Evolutionary conservation across 2,329 filamentous ascomycete genomes (phyloP).

Genomic region (Penicillium sp.): DNA sequence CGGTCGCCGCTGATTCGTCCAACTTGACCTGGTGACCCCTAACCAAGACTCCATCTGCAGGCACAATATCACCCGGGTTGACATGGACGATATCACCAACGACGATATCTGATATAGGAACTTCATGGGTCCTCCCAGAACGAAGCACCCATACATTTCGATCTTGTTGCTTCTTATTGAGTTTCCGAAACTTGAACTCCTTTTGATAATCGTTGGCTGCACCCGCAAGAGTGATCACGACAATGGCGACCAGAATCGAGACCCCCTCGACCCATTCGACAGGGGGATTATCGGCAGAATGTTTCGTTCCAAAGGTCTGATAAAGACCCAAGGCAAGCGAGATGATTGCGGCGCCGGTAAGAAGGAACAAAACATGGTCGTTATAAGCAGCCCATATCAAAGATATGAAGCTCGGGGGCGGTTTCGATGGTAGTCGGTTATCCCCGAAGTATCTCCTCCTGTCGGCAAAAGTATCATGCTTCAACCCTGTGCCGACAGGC

Average conservation of each 20-base stretch:
- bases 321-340: constrained; percentile 74
- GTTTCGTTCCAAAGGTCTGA: constrained; percentile 32
- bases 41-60: constrained; percentile 66
- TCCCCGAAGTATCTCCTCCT: constrained; percentile 64
- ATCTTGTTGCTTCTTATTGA: constrained; percentile 70
- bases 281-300: constrained; percentile 23
- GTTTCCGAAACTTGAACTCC: constrained; percentile 65
- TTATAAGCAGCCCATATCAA: constrained; percentile 77
- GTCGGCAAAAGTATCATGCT: constrained; percentile 42
- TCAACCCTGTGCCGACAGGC: not conserved
- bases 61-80: constrained; percentile 62
- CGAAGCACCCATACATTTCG: constrained; percentile 63
- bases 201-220: constrained; percentile 74
- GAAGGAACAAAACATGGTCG: constrained; percentile 71
- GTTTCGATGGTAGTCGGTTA: constrained; percentile 66
- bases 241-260: constrained; percentile 69
- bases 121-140: constrained; percentile 66
- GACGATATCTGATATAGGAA: constrained; percentile 53
- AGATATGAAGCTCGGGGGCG: constrained; percentile 65
- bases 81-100: constrained; percentile 23
- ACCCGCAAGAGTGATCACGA: constrained; percentile 71
- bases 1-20: constrained; percentile 25
- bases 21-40: constrained; percentile 53
- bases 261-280: constrained; percentile 76
- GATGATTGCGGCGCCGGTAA: constrained; percentile 68